A percentile compares a stretch with the other conserved stretches of the same genome.
phyloP scores from a whole-genome alignment of 352 stramenopile genomes.

The Phytophthora meadii region DNA sequence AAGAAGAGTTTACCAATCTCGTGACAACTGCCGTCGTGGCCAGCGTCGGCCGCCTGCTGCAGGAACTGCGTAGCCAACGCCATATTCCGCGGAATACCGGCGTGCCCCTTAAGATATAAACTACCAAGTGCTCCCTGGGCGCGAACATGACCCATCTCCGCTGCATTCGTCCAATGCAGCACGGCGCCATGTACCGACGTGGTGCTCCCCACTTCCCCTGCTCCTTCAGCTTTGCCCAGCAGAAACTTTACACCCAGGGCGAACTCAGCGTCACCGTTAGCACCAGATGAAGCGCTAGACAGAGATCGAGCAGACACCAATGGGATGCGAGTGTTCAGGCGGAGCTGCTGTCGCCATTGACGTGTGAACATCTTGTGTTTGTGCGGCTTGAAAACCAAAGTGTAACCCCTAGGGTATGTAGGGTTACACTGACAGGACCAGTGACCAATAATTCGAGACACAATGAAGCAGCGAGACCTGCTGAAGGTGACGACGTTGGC shows the following conservation, averaged over 20 bases:
- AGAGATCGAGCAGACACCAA: slow-evolving; percentile 7
- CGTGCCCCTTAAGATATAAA: slow-evolving; percentile 73
- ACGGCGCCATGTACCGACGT: slow-evolving; percentile 59
- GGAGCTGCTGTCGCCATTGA: slow-evolving; percentile 18
- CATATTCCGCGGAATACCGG: slow-evolving; percentile 52
- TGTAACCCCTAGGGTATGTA: neutral
- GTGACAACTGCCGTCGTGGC: slow-evolving; percentile 75
- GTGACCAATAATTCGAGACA: slow-evolving; percentile 8
- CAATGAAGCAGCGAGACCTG: slow-evolving; percentile 53
- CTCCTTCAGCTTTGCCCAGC: slow-evolving; percentile 46
- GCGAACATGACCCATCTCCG: slow-evolving; percentile 72
- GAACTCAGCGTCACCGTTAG: slow-evolving; percentile 57
- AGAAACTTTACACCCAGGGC: slow-evolving; percentile 67
- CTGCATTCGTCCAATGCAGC: slow-evolving; percentile 82
- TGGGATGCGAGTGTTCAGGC: neutral
- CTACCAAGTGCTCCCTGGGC: slow-evolving; percentile 76
- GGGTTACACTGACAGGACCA: neutral
- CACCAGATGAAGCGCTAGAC: slow-evolving; percentile 13
- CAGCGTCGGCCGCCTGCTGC: slow-evolving; percentile 67
- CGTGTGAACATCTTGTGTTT: slow-evolving; percentile 12
- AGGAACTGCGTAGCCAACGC: slow-evolving; percentile 61
- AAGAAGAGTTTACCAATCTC: slow-evolving; percentile 82
- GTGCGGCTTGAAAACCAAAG: slow-evolving; percentile 12
- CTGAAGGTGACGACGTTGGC: slow-evolving; percentile 52
- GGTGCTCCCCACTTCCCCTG: slow-evolving; percentile 33